Evolutionary conservation across 108 stramenopile genomes (phyloP).

Genomic region (Hondaea fermentalgiana): DNA sequence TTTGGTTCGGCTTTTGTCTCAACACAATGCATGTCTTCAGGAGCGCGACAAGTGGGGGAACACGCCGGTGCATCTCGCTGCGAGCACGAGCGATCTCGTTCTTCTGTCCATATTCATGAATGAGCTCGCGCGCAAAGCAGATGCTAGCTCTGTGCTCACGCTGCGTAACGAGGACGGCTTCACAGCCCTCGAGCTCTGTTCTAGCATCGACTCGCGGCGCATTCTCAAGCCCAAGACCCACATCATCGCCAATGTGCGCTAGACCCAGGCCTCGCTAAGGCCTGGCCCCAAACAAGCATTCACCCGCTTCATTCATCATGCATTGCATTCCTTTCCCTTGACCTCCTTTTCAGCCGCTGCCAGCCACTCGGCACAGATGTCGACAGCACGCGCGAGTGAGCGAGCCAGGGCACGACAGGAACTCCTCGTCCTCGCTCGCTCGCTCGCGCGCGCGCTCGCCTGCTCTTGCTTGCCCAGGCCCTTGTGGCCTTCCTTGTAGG

Average conservation of each 20-base stretch:
- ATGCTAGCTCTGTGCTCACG: neutral
- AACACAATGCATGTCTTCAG: neutral
- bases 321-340: no score
- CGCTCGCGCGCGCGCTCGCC: no score
- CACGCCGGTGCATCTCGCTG: neutral
- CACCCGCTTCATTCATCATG: neutral
- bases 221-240: slow-evolving; percentile 10
- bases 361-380: no score
- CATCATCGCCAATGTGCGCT: neutral
- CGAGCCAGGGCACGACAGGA: no score
- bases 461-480: no score
- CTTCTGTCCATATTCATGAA: neutral
- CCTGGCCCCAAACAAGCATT: neutral
- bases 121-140: neutral
- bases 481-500: no score
- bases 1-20: neutral
- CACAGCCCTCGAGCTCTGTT: neutral
- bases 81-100: neutral
- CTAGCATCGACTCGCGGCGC: neutral
- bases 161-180: neutral
- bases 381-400: no score
- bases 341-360: no score
- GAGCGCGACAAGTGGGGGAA: neutral
- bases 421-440: no score
- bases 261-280: neutral